phyloP scores from a whole-genome alignment of 768 basidiomycete species.

The Ramaria sp. region DNA sequence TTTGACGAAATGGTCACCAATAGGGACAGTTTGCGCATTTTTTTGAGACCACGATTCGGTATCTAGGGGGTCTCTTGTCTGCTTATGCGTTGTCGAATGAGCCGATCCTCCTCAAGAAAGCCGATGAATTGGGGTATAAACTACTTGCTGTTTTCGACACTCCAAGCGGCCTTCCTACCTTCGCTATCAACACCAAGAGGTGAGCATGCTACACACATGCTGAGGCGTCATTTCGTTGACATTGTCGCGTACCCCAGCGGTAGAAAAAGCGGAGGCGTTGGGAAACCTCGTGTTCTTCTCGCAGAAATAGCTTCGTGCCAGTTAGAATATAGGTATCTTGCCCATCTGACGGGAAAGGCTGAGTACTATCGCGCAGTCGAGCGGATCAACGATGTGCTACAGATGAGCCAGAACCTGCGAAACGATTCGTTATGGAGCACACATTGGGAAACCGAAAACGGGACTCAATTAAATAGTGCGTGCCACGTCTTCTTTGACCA shows the following conservation, averaged over 20 bases:
- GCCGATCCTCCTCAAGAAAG: conserved; percentile 9
- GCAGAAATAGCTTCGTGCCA: conserved; percentile 11
- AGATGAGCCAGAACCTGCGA: conserved; percentile 7
- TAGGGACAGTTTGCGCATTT: conserved; percentile 9
- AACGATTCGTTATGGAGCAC: conserved; percentile 8
- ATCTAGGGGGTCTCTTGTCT: conserved; percentile 30
- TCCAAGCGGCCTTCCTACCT: conserved; percentile 9
- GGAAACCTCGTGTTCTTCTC: conserved; percentile 2
- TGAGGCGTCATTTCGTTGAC: neutral
- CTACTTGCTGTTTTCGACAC: conserved; percentile 10
- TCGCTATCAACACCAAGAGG: conserved; percentile 3
- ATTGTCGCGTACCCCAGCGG: conserved; percentile 19
- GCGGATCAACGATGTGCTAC: neutral
- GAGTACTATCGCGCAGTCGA: conserved; percentile 12
- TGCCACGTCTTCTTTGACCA: neutral
- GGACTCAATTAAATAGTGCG: conserved; percentile 7
- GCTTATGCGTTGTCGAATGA: conserved; percentile 10
- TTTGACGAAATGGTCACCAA: neutral
- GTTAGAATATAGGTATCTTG: conserved; percentile 12
- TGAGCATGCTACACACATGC: neutral
- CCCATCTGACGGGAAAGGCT: conserved; percentile 9
- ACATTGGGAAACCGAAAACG: conserved; percentile 5
- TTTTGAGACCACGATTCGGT: conserved; percentile 32
- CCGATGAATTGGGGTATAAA: conserved; percentile 7
- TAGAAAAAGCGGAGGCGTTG: neutral